Percentiles rank a stretch among this genome's conserved stretches.
Evolutionary conservation across 257 asterid genomes (phyloP).

Genomic region (Petrea volubilis): DNA sequence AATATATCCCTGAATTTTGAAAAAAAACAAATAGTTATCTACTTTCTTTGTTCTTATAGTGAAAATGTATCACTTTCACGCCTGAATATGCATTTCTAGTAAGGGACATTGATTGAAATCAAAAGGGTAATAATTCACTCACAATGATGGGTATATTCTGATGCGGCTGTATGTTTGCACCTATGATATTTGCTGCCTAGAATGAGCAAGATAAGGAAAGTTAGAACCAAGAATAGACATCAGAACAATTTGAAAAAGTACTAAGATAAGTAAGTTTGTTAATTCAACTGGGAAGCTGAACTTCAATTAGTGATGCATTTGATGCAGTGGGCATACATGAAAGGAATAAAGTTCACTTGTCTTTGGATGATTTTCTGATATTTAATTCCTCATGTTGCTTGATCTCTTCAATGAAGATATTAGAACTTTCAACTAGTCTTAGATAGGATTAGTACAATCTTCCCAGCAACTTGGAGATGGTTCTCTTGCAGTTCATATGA

Average conservation of each 20-base stretch:
- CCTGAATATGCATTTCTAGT: constrained; percentile 5
- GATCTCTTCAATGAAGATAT: neutral
- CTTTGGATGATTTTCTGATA: neutral
- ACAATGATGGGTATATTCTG: constrained; percentile 57
- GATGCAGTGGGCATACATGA: neutral
- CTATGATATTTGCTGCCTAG: constrained; percentile 63
- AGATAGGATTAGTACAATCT: neutral
- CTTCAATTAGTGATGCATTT: neutral
- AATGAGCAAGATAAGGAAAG: constrained; percentile 26
- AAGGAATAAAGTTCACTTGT: neutral
- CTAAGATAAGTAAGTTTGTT: neutral
- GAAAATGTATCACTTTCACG: constrained; percentile 2
- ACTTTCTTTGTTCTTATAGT: constrained; percentile 1
- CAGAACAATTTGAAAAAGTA: neutral
- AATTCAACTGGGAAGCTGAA: neutral
- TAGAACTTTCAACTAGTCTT: neutral
- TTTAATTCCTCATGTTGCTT: neutral
- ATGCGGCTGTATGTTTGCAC: constrained; percentile 61
- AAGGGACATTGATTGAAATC: constrained; percentile 2
- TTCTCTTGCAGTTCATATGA: neutral
- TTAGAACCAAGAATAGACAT: constrained; percentile 13
- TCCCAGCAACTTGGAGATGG: too few species aligned
- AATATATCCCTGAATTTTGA: constrained; percentile 41
- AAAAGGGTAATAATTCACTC: constrained; percentile 32
- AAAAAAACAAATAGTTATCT: neutral